phyloP scores from a whole-genome alignment of 305 asterid genomes.

The Fraxinus dipetala region DNA sequence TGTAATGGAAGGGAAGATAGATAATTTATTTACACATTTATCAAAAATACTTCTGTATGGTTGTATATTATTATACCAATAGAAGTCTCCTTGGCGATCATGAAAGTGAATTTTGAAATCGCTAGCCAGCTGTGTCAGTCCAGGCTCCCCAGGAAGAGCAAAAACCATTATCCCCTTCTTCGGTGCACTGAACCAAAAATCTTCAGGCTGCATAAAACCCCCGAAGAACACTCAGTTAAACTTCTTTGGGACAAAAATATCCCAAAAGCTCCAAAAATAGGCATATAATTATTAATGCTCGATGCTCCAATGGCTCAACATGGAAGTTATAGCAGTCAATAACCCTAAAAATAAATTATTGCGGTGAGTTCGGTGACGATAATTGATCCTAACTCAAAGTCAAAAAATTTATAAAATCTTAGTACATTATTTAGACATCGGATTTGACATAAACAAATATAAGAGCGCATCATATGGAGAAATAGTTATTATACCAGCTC shows the following conservation, averaged over 20 bases:
- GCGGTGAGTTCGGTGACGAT: neutral
- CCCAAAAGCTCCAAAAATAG: slow-evolving; percentile 4
- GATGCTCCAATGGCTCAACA: slow-evolving; percentile 3
- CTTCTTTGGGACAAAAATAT: neutral
- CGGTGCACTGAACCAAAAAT: slow-evolving; percentile 93
- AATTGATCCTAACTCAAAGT: neutral
- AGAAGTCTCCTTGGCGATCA: slow-evolving; percentile 97
- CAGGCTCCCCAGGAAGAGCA: slow-evolving; percentile 99
- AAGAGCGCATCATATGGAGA: neutral
- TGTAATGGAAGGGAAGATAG: neutral
- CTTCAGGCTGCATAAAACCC: slow-evolving; percentile 78
- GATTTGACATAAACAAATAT: neutral
- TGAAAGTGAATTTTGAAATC: slow-evolving; percentile 96
- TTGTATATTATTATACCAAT: slow-evolving; percentile 53
- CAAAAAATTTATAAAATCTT: neutral
- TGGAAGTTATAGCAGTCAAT: neutral
- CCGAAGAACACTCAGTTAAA: slow-evolving; percentile 10
- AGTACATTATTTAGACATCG: neutral
- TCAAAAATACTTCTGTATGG: neutral
- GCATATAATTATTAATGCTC: neutral
- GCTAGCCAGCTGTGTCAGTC: slow-evolving; percentile 81
- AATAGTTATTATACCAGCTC: neutral
- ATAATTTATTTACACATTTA: neutral
- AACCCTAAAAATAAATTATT: neutral
- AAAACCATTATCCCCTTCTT: slow-evolving; percentile 92